Evolutionary conservation across 2,329 filamentous ascomycete genomes (phyloP), one percentile per base, ranked within the genome.

Genomic region (Penicillium thymicola): DNA sequence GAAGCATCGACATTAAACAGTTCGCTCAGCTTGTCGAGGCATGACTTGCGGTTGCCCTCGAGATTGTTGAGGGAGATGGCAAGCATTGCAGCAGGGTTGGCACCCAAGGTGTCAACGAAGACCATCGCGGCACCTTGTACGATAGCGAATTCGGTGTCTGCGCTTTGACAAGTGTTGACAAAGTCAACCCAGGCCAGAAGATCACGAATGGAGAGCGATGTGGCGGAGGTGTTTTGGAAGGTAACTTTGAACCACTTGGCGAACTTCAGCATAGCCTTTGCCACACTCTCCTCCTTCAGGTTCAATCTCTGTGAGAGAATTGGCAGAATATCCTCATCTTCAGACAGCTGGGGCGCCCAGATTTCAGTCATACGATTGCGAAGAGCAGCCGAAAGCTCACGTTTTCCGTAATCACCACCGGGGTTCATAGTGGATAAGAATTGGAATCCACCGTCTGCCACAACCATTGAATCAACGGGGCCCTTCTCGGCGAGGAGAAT

Each of bases 381-480:
- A 58, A 99, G 78, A 14, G 94, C 95, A 3, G 94, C 94, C 1
- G 94, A 99, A 13, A 99, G 82, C 72, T 99, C 94, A 65, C 93
- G 91, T 77, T 99, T 99, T 62, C 94, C 94, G 72, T 97, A 99
- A 70, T 99, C 94, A 44, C 95, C 94, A 49, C 95, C 95, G 9
- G 94, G 94, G 65, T 99, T 99, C 94, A 99, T 99, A 0, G 94
- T 99, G 4, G 94, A 93, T 58, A 99, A 85, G 74, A 99, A 97
- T 68, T 99, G 92, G 74, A 97, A 99, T 0, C 89, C 90, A 40
- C 88, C 81, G 11, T 81, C 75, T 6, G 89, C 94, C 38, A 84
- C 83, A 27, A 99, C 83, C 61, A 90, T 86, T 0, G 92, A 92
- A 71, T 96, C 87, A 5, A 89, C 82, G 2, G 90, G 85, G 0